Conservation (phyloP, 495 filamentous ascomycete genomes). For the Podospora pseudoanserina region DNA sequence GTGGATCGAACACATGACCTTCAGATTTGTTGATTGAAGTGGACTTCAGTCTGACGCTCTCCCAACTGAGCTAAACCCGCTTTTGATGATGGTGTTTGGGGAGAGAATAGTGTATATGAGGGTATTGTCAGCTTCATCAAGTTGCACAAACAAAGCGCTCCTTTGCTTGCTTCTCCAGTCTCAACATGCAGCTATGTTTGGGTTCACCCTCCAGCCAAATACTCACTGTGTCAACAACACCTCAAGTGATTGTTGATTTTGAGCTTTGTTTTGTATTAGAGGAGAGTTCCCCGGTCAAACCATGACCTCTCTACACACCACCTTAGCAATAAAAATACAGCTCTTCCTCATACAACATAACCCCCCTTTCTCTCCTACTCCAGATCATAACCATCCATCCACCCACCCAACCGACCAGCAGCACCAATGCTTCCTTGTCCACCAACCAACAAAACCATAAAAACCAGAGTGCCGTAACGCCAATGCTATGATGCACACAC, state of each 20-base stretch:
- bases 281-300: not conserved
- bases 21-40: conserved; percentile 11
- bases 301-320: not conserved
- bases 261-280: not conserved
- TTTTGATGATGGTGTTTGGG: not conserved
- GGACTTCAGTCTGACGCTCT: conserved; percentile 13
- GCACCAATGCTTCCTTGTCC: not conserved
- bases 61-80: conserved; percentile 11
- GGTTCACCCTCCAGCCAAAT: too few species aligned
- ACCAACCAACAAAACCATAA: conserved; percentile 5
- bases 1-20: conserved; percentile 14
- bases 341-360: not conserved
- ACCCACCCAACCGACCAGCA: not conserved
- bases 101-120: not conserved
- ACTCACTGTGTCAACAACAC: too few species aligned
- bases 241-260: too few species aligned
- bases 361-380: not conserved
- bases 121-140: not conserved
- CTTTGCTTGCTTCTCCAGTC: not conserved
- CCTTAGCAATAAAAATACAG: not conserved
- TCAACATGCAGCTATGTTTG: not conserved
- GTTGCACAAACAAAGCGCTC: not conserved
- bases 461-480: conserved; percentile 22
- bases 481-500: conserved; percentile 28
- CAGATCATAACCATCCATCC: not conserved